These are phyloP conservation scores for Planoprotostelium fungivorum DNA, from an alignment of 78 protist species.

Conservation along the genomic window DNA sequence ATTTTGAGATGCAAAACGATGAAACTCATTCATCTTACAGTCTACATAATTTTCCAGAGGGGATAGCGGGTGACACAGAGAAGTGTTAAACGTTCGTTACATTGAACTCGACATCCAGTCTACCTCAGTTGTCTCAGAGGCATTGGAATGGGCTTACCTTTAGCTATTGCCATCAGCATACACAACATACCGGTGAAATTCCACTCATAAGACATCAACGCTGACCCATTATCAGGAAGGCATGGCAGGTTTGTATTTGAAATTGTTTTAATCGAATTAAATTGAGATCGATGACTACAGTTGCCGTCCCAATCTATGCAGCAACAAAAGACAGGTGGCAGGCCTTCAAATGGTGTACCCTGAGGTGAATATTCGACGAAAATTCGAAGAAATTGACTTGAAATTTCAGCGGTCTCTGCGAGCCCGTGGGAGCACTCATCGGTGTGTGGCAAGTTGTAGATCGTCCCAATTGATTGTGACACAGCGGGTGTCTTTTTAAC, in stretches of 20 bases:
- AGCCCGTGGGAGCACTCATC: constrained; percentile 65
- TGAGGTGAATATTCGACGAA: neutral
- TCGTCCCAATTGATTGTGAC: neutral
- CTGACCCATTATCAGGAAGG: constrained; percentile 27
- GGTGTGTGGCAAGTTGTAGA: neutral
- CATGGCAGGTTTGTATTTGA: constrained; percentile 32
- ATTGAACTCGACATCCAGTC: no score
- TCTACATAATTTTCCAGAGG: constrained; percentile 71
- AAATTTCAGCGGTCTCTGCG: constrained; percentile 67
- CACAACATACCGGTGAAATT: constrained; percentile 53
- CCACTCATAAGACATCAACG: no score
- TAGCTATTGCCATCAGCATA: constrained; percentile 58
- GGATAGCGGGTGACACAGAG: constrained; percentile 27
- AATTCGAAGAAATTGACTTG: no score
- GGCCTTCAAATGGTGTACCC: constrained; percentile 51
- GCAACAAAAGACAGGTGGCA: constrained; percentile 63
- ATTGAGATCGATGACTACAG: no score
- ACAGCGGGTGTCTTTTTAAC: constrained; percentile 24
- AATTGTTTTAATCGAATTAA: neutral
- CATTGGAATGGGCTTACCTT: constrained; percentile 48
- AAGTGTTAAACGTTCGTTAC: no score
- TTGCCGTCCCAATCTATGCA: constrained; percentile 61
- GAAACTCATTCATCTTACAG: neutral
- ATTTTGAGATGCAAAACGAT: no score
- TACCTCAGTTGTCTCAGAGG: constrained; percentile 59